phyloP scores from a whole-genome alignment of 768 basidiomycete genomes.

The Cystofilobasidium ferigula region DNA sequence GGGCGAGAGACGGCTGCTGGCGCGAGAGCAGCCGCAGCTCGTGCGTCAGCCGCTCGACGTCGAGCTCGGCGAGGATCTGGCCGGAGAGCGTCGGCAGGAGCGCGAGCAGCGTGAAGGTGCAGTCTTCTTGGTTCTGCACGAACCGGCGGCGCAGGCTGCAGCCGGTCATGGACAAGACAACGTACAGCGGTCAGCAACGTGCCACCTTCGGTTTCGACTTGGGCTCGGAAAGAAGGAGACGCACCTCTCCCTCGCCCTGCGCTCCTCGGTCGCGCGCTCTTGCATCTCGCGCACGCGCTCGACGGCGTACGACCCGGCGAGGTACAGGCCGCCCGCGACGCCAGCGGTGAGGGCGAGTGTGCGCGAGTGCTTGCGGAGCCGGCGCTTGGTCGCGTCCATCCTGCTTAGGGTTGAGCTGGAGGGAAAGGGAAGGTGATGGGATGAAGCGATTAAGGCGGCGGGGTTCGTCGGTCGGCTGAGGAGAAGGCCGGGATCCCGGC shows the following conservation, averaged over 20 bases:
- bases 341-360: conserved; percentile 13
- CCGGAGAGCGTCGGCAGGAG: conserved; percentile 18
- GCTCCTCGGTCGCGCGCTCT: conserved; percentile 11
- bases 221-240: not conserved
- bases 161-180: not conserved
- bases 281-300: conserved; percentile 23
- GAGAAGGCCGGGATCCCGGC: too few species aligned
- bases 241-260: conserved; percentile 21
- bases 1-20: not conserved
- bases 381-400: conserved; percentile 10
- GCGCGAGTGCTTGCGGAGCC: conserved; percentile 12
- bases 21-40: conserved; percentile 20
- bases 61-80: conserved; percentile 17
- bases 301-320: conserved; percentile 17
- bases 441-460: too few species aligned
- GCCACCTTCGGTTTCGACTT: not conserved
- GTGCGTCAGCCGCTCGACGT: conserved; percentile 17
- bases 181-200: not conserved
- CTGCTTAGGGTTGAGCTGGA: too few species aligned
- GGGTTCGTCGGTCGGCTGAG: too few species aligned
- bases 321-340: conserved; percentile 20
- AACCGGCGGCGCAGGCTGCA: conserved; percentile 23
- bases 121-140: conserved; percentile 26
- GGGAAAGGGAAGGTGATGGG: too few species aligned
- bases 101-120: conserved; percentile 25